Evolutionary conservation across 1,284 basidiomycete species (phyloP), one percentile per base, ranked within the genome.

Genomic region (Ceratobasidium sp.): DNA sequence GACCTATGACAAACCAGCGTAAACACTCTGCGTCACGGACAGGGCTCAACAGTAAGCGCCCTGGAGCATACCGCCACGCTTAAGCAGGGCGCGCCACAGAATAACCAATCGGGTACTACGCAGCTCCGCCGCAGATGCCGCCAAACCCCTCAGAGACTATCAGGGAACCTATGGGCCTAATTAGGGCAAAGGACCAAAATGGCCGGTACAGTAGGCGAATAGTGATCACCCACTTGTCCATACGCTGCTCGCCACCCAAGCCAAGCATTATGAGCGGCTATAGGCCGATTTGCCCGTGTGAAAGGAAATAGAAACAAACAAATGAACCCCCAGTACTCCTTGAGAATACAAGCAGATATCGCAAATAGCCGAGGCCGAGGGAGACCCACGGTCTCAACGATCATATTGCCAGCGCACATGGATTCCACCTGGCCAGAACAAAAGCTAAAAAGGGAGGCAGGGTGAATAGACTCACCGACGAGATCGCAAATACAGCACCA

Each of bases 1-100:
- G 79, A 53, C 82, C 82, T 33, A 81, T 62, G 36, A 81, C 57
- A 29, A 5, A 60, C 27, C 36, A 33, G 36, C 57, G 15, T 50
- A 7, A 29, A 27, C 27, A 27, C 29, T 27, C 27, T 29, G 57
- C 56, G 41, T 27, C 27, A n/a, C 17, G 22, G 27, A 31, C 53
- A 71, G 51, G 29, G 51, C 14, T n/a, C 15, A 51, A 19, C 15
- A 31, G 15, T 19, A 15, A 33, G 24, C 53, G 41, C 14, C 22
- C 53, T 22, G 53, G 36, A 41, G 36, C 11, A 11, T 41, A 41
- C 36, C 36, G 36, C 36, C 36, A 41, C 36, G 11, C 36, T 11
- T n/a, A 57, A 57, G 19, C 27, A 14, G 44, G n/a, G 36, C 36
- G 53, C 22, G 27, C 48, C 24, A 27, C n/a, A 60, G 9, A 29